Conservation (phyloP, 2,329 filamentous ascomycete species). For the Elsinoe ampelina region DNA sequence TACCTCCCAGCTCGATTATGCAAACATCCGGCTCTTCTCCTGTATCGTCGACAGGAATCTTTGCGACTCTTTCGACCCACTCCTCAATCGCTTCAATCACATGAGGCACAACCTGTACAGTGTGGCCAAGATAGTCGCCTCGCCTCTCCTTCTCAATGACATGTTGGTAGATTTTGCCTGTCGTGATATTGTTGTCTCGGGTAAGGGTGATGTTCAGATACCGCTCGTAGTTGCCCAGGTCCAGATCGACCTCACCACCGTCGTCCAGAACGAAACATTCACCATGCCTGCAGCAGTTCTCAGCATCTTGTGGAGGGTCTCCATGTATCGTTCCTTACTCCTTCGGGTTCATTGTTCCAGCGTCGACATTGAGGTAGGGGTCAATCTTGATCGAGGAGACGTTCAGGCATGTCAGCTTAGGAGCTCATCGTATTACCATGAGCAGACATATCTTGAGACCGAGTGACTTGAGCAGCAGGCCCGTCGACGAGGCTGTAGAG, state of each 20-base stretch:
- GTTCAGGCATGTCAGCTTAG: slow-evolving; percentile 31
- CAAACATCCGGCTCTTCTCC: slow-evolving; percentile 80
- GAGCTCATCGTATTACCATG: background rate
- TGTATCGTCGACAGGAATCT: slow-evolving; percentile 77
- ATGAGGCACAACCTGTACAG: slow-evolving; percentile 88
- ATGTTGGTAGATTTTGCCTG: slow-evolving; percentile 87
- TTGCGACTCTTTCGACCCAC: slow-evolving; percentile 80
- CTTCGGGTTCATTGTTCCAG: slow-evolving; percentile 61
- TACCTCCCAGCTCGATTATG: slow-evolving; percentile 66
- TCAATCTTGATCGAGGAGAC: slow-evolving; percentile 62
- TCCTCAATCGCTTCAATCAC: slow-evolving; percentile 86
- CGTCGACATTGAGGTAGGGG: slow-evolving; percentile 67
- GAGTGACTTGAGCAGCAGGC: slow-evolving; percentile 67
- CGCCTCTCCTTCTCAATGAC: slow-evolving; percentile 68
- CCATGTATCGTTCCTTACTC: slow-evolving; percentile 36
- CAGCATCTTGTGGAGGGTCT: background rate
- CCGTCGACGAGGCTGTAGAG: slow-evolving; percentile 56
- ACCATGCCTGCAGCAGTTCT: slow-evolving; percentile 52
- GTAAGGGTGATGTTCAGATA: slow-evolving; percentile 77
- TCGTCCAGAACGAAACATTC: slow-evolving; percentile 84
- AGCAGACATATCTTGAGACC: slow-evolving; percentile 60
- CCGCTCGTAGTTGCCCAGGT: slow-evolving; percentile 67
- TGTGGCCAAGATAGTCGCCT: slow-evolving; percentile 78
- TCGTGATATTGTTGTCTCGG: slow-evolving; percentile 90
- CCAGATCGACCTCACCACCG: slow-evolving; percentile 67